Evolutionary conservation across 2,329 filamentous ascomycete genomes (phyloP).

Genomic region (Ceratocystis variospora): DNA sequence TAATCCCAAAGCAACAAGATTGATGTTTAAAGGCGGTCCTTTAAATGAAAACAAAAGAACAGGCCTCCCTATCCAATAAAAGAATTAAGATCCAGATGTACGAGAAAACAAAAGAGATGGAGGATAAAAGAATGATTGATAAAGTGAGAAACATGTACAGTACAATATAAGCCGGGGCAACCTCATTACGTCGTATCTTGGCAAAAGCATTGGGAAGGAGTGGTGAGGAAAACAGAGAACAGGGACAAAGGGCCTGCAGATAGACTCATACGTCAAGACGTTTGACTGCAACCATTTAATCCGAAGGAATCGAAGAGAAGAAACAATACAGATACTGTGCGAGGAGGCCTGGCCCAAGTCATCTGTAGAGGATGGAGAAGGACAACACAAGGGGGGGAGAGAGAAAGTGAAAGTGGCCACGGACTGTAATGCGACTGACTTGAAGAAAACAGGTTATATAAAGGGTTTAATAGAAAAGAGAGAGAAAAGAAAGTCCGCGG

Average conservation of each 20-base stretch:
- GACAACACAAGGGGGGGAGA: too few relatives aligned
- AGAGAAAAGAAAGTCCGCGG: background rate
- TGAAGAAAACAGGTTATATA: background rate
- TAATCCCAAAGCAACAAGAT: background rate
- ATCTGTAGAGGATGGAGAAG: too few relatives aligned
- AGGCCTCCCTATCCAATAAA: too few relatives aligned
- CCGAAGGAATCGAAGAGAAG: background rate
- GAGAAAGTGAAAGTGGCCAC: too few relatives aligned
- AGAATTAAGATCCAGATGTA: too few relatives aligned
- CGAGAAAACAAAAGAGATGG: background rate
- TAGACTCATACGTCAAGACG: background rate
- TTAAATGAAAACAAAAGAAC: too few relatives aligned
- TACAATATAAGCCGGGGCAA: background rate
- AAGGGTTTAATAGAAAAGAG: background rate
- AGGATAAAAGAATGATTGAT: background rate
- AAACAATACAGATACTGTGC: background rate
- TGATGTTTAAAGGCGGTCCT: background rate
- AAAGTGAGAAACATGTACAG: background rate
- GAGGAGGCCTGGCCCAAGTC: background rate
- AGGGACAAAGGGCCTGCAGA: background rate
- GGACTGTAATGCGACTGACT: background rate
- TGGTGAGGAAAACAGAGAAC: background rate
- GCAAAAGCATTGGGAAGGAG: background rate
- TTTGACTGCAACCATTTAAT: background rate
- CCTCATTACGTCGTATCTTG: constrained; percentile 1